These are phyloP conservation scores for Debaryomyces sp. DNA, from an alignment of 1,139 yeast species.

Conservation along the genomic window DNA sequence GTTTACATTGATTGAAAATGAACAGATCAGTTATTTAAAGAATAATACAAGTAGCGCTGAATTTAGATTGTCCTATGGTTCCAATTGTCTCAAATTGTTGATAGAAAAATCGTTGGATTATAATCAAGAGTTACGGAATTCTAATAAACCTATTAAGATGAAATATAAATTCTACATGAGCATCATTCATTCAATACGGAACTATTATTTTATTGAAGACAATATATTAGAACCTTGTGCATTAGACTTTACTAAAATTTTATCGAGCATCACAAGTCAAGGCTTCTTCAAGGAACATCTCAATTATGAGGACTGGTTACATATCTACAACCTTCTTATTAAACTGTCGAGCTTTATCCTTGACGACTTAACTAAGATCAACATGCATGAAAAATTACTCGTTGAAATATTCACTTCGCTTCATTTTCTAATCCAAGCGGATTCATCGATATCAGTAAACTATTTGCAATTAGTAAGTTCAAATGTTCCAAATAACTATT, in stretches of 20 bases:
- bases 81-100: constrained; percentile 39
- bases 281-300: constrained; percentile 45
- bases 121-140: constrained; percentile 3
- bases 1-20: constrained; percentile 43
- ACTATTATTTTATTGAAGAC: constrained; percentile 19
- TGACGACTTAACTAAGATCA: constrained; percentile 10
- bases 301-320: constrained; percentile 31
- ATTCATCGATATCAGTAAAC: constrained; percentile 23
- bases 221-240: constrained; percentile 36
- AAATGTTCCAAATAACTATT: constrained; percentile 18
- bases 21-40: constrained; percentile 36
- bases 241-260: constrained; percentile 32
- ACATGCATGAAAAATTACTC: constrained; percentile 24
- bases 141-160: constrained; percentile 17
- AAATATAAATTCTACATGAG: constrained; percentile 35
- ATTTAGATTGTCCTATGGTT: constrained; percentile 42
- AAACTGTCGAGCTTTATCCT: constrained; percentile 13
- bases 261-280: constrained; percentile 29
- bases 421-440: constrained; percentile 31
- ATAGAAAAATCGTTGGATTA: constrained; percentile 26
- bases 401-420: constrained; percentile 29
- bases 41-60: constrained; percentile 34
- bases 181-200: constrained; percentile 26
- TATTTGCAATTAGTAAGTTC: constrained; percentile 20
- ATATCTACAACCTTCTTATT: constrained; percentile 26